Percentiles rank a stretch among this genome's conserved stretches.
These are phyloP conservation scores for Cyclostephanos tholiformis DNA, from an alignment of 108 stramenopile genomes.

Conservation along the genomic window DNA sequence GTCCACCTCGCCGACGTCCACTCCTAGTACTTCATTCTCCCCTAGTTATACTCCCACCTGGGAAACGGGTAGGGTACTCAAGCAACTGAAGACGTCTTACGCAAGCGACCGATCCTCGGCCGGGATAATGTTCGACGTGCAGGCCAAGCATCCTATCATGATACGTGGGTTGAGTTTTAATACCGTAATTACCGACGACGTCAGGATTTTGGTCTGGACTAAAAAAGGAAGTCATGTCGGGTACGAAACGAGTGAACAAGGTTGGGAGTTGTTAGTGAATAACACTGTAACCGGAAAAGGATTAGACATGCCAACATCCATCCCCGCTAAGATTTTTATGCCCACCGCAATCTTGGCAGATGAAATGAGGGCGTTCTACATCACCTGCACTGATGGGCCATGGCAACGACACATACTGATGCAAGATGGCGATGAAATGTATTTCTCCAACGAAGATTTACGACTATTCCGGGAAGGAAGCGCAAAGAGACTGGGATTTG, in stretches of 20 bases:
- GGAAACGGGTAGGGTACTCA: background rate
- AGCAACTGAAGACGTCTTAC: slow-evolving; percentile 7
- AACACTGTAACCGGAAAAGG: slow-evolving; percentile 3
- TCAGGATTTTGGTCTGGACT: slow-evolving; percentile 16
- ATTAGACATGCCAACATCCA: background rate
- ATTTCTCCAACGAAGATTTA: slow-evolving; percentile 13
- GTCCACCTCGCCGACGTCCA: background rate
- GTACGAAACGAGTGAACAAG: background rate
- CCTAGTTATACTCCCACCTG: background rate
- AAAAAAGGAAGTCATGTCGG: slow-evolving; percentile 3
- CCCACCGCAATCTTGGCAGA: slow-evolving; percentile 6
- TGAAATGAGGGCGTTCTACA: slow-evolving; percentile 18
- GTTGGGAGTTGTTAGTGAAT: background rate
- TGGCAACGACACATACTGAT: background rate
- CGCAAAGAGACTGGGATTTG: slow-evolving; percentile 7
- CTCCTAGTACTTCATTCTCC: background rate
- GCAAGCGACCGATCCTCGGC: slow-evolving; percentile 6
- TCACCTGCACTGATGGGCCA: slow-evolving; percentile 6
- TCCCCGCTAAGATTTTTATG: background rate
- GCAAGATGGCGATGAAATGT: background rate
- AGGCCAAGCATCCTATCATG: slow-evolving; percentile 13
- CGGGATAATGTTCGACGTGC: slow-evolving; percentile 20
- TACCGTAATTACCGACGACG: background rate
- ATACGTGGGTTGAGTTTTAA: slow-evolving; percentile 8
- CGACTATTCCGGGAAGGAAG: background rate